Evolutionary conservation across 192 early-diverging fungal species (phyloP).

Genomic region (Ambispora gerdemannii): DNA sequence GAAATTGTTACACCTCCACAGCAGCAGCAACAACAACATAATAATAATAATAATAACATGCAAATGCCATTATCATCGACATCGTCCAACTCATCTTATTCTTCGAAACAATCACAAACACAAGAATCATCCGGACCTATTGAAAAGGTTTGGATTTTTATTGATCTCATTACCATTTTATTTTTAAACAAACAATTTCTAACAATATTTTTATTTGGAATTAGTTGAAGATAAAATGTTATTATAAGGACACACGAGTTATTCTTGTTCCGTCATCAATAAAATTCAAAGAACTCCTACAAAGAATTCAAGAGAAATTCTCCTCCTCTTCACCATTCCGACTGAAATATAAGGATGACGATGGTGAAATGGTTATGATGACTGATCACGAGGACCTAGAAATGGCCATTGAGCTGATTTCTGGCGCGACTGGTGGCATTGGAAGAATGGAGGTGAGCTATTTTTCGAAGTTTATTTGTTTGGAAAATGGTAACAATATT

Average conservation of each 20-base stretch:
- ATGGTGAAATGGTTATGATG: constrained; percentile 80
- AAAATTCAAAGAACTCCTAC: constrained; percentile 49
- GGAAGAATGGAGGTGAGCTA: constrained; percentile 28
- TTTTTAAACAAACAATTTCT: no score
- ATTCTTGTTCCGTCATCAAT: constrained; percentile 54
- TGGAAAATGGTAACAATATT: no score
- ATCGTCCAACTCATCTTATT: no score
- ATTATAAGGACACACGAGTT: constrained; percentile 64
- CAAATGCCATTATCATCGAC: no score
- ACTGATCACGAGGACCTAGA: constrained; percentile 88
- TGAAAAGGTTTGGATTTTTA: no score
- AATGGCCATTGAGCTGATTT: constrained; percentile 44
- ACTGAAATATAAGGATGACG: constrained; percentile 85
- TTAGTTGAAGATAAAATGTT: constrained; percentile 62
- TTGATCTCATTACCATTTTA: no score
- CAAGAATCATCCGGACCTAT: no score
- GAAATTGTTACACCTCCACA: constrained; percentile 37
- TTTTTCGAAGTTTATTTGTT: no score
- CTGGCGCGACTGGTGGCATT: background rate
- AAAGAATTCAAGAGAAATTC: constrained; percentile 63
- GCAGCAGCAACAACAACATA: background rate
- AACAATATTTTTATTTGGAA: no score
- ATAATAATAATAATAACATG: no score
- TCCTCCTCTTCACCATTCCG: constrained; percentile 43
- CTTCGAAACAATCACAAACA: no score